Conservation (phyloP, 2,329 filamentous ascomycete genomes). For the Aphanocladium album region DNA sequence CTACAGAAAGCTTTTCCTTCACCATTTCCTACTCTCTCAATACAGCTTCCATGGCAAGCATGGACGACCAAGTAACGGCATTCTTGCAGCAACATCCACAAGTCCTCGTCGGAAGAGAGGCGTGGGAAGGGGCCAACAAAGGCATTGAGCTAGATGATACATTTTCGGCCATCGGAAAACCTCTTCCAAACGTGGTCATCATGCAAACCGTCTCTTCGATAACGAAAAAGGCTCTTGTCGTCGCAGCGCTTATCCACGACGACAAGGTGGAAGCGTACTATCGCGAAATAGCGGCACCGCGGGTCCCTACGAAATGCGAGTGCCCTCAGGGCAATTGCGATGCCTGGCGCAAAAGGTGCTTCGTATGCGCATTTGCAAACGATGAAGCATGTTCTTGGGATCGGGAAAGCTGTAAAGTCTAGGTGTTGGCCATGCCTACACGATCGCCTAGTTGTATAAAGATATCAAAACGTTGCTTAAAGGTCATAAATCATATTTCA, state of each 20-base stretch:
- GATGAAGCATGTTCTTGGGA: neutral
- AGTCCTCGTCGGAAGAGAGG: neutral
- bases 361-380: neutral
- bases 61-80: neutral
- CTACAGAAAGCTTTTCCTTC: too few species aligned
- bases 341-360: neutral
- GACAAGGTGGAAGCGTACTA: neutral
- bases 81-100: neutral
- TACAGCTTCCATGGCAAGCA: neutral
- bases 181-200: neutral
- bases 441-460: too few species aligned
- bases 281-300: neutral
- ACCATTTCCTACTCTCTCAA: neutral
- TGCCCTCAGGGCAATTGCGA: neutral
- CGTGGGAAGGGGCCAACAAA: neutral
- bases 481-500: too few species aligned
- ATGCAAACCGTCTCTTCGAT: neutral
- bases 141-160: neutral
- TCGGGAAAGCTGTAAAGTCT: neutral
- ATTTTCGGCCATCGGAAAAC: neutral
- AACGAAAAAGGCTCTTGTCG: neutral
- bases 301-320: neutral
- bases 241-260: neutral
- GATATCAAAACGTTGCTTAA: too few species aligned
- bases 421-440: neutral